phyloP scores from a whole-genome alignment of 2,329 filamentous ascomycete species.

The Neurospora sp. region DNA sequence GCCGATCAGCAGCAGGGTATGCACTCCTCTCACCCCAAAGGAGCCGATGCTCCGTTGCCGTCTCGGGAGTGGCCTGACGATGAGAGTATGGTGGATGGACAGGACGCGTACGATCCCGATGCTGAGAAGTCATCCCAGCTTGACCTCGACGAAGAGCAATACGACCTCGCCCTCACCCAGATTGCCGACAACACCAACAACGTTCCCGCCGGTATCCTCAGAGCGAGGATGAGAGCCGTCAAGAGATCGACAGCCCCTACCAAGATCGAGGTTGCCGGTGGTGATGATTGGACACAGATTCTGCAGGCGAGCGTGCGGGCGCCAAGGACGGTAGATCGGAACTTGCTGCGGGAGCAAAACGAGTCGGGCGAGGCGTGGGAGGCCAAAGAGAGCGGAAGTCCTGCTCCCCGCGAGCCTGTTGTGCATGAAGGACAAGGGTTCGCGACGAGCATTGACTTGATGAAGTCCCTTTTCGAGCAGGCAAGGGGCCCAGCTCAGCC shows the following conservation, averaged over 20 bases:
- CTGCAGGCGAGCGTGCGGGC: slow-evolving; percentile 90
- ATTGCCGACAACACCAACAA: slow-evolving; percentile 34
- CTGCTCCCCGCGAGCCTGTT: slow-evolving; percentile 21
- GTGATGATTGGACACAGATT: slow-evolving; percentile 88
- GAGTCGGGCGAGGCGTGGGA: slow-evolving; percentile 48
- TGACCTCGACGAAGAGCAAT: slow-evolving; percentile 20
- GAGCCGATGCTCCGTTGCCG: slow-evolving; percentile 32
- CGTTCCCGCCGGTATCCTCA: slow-evolving; percentile 51
- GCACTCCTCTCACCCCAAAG: slow-evolving; percentile 72
- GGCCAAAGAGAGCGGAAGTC: slow-evolving; percentile 23
- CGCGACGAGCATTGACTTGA: slow-evolving; percentile 83
- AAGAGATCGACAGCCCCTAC: slow-evolving; percentile 49
- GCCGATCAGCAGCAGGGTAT: slow-evolving; percentile 57
- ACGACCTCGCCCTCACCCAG: slow-evolving; percentile 41
- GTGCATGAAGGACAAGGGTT: slow-evolving; percentile 54
- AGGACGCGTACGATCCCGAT: slow-evolving; percentile 43
- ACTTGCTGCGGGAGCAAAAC: slow-evolving; percentile 52
- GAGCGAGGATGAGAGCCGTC: slow-evolving; percentile 53
- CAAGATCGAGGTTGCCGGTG: slow-evolving; percentile 52
- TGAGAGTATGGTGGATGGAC: slow-evolving; percentile 52
- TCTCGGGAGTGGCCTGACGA: slow-evolving; percentile 34
- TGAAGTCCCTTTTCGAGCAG: slow-evolving; percentile 85
- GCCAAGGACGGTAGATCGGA: slow-evolving; percentile 86
- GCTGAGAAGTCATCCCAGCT: slow-evolving; percentile 16
- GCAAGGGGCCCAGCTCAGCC: slow-evolving; percentile 48